Evolutionary conservation across 163 green algal genomes (phyloP), one percentile per base, ranked within the genome.

Genomic region (Prototheca cutis): DNA sequence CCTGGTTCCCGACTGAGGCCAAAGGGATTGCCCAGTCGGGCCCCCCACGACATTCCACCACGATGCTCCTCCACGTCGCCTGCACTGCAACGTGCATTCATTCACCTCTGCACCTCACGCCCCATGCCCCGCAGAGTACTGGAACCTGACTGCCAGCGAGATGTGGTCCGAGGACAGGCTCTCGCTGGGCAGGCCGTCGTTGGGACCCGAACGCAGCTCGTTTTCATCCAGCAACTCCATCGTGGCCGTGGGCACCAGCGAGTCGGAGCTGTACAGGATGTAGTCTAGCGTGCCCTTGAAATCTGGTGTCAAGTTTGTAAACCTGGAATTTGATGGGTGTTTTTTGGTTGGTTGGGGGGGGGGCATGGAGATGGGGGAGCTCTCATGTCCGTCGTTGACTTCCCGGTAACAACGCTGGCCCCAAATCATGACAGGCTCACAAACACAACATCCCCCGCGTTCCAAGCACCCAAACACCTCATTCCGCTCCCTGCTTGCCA

Each of bases 211-310:
- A 34, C 81, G 59, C 33, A 91, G 63, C 40, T 91, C 80, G 7
- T 53, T 61, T 29, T 93, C 86, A 10, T 86, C 74, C 18, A 86
- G 77, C 64, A 95, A 75, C 73, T 95, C 86, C 57, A 94, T 71
- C 57, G 87, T 65, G 6, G 72, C 75, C 24, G 68, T 49, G 27
- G 87, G 85, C 56, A 76, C 68, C 45, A 94, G 76, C 19, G 67
- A 80, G 67, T 87, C 79, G 47, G 65, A 71, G 28, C 83, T 95
- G 82, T 94, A 96, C 48, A 97, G 85, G 48, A 97, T 85, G 81
- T 98, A 98, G 79, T 98, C 91, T 62, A 98, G 80, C 10, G 92
- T 96, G 32, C 89, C 92, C 55, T 84, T 83, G 73, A 95, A 98
- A 62, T 94, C 82, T 42, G 79, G 72, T 21, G 79, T 90, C 60